phyloP scores from a whole-genome alignment of 768 basidiomycete species.

The Mycena belliarum region DNA sequence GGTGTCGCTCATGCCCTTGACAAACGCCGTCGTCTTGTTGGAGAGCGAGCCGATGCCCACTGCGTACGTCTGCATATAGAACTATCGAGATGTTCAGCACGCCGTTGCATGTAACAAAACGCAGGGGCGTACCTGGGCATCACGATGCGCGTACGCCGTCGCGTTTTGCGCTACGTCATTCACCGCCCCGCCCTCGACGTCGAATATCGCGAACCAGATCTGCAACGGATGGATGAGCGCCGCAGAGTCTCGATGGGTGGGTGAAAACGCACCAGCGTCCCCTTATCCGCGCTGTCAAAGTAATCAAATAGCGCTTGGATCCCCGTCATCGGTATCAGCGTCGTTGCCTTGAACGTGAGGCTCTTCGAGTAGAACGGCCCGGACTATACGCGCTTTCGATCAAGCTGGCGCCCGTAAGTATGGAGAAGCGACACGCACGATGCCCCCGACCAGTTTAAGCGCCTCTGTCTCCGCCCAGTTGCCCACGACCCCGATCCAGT shows the following conservation, averaged over 20 bases:
- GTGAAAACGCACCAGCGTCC: neutral
- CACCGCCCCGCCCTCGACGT: slow-evolving; percentile 19
- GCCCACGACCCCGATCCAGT: slow-evolving; percentile 18
- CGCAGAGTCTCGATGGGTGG: too few relatives aligned
- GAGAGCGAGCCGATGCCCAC: slow-evolving; percentile 10
- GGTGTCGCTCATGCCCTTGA: slow-evolving; percentile 9
- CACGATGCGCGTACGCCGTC: slow-evolving; percentile 22
- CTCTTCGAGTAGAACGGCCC: slow-evolving; percentile 23
- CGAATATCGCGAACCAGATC: slow-evolving; percentile 24
- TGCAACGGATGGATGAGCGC: neutral
- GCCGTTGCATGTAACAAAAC: neutral
- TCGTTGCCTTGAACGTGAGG: slow-evolving; percentile 18
- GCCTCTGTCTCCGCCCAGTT: slow-evolving; percentile 22
- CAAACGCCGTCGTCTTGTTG: slow-evolving; percentile 9
- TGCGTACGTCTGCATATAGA: slow-evolving; percentile 17
- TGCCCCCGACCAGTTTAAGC: slow-evolving; percentile 11
- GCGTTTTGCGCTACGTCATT: slow-evolving; percentile 20
- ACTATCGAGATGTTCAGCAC: too few relatives aligned
- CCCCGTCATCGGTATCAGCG: slow-evolving; percentile 12
- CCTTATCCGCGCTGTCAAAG: slow-evolving; percentile 19
- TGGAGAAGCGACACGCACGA: slow-evolving; percentile 3
- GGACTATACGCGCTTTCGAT: neutral
- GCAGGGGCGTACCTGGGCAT: slow-evolving; percentile 1
- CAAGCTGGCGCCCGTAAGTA: too few relatives aligned
- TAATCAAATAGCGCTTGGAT: slow-evolving; percentile 17